Conservation (phyloP, 768 basidiomycete genomes). For the Lentinus brumalis region DNA sequence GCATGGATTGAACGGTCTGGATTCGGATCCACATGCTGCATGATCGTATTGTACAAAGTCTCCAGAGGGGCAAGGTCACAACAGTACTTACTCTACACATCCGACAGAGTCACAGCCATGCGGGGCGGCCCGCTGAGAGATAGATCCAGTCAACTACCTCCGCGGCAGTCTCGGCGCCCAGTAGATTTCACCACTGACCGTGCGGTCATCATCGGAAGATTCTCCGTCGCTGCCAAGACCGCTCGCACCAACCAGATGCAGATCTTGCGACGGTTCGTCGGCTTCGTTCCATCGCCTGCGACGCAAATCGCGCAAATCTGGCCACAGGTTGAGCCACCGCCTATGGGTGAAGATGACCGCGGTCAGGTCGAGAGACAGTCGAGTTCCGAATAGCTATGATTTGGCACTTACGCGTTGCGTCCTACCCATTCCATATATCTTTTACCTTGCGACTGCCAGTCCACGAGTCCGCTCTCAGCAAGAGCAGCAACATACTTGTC, state of each 20-base stretch:
- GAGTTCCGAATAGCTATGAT: not conserved
- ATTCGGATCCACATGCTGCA: not conserved
- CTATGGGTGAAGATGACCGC: too few species aligned
- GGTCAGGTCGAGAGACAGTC: too few species aligned
- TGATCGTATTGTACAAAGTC: not conserved
- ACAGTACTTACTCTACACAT: too few species aligned
- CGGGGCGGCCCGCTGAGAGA: too few species aligned
- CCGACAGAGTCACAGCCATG: too few species aligned
- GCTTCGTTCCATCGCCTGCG: not conserved
- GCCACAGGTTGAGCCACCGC: too few species aligned
- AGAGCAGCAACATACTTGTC: constrained; percentile 57
- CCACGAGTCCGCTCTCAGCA: constrained; percentile 46
- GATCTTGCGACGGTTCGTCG: too few species aligned
- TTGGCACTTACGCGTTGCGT: constrained; percentile 52
- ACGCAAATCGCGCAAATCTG: too few species aligned
- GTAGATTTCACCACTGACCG: not conserved
- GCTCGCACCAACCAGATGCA: too few species aligned
- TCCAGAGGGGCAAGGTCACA: too few species aligned
- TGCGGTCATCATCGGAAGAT: not conserved
- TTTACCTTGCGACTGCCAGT: constrained; percentile 54
- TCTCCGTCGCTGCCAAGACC: not conserved
- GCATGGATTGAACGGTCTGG: not conserved
- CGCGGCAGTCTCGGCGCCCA: not conserved
- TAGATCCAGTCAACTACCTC: not conserved
- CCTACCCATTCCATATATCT: constrained; percentile 52